These are phyloP conservation scores for Ganoderma resinaceum DNA, from an alignment of 1,284 basidiomycete species.

Conservation along the genomic window DNA sequence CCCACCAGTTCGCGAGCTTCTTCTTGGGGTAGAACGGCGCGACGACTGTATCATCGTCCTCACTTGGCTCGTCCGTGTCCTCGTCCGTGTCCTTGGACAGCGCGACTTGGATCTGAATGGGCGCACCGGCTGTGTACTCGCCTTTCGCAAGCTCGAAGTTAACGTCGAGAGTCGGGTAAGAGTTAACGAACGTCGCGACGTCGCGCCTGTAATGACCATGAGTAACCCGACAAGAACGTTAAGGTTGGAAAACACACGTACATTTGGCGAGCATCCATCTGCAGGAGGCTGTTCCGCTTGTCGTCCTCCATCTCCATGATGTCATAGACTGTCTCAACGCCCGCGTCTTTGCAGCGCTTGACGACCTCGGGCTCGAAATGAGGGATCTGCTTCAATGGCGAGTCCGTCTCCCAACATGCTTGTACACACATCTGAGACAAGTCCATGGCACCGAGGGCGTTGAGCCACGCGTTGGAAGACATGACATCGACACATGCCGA, in stretches of 20 bases:
- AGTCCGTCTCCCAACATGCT: conserved; percentile 97
- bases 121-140: conserved; percentile 83
- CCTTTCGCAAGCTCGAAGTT: conserved; percentile 83
- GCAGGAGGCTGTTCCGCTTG: conserved; percentile 80
- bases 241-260: conserved; percentile 46
- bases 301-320: conserved; percentile 98
- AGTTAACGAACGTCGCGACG: conserved; percentile 94
- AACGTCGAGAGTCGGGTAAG: conserved; percentile 93
- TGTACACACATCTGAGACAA: conserved; percentile 99
- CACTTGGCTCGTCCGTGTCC: conserved; percentile 65
- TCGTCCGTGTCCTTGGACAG: conserved; percentile 89
- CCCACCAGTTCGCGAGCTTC: conserved; percentile 98
- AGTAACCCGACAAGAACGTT: not conserved
- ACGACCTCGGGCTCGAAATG: conserved; percentile 92
- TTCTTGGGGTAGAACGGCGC: conserved; percentile 91
- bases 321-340: conserved; percentile 90
- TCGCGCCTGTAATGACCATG: conserved; percentile 64
- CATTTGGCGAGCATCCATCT: conserved; percentile 90
- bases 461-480: conserved; percentile 95
- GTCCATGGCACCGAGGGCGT: conserved; percentile 97
- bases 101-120: conserved; percentile 83
- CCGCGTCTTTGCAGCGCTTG: conserved; percentile 83
- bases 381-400: conserved; percentile 93
- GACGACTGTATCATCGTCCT: conserved; percentile 81
- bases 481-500: conserved; percentile 98